Percentiles rank a stretch among this genome's conserved stretches.
Conservation (phyloP, 1,284 basidiomycete genomes). For the Heliocybe sulcata region DNA sequence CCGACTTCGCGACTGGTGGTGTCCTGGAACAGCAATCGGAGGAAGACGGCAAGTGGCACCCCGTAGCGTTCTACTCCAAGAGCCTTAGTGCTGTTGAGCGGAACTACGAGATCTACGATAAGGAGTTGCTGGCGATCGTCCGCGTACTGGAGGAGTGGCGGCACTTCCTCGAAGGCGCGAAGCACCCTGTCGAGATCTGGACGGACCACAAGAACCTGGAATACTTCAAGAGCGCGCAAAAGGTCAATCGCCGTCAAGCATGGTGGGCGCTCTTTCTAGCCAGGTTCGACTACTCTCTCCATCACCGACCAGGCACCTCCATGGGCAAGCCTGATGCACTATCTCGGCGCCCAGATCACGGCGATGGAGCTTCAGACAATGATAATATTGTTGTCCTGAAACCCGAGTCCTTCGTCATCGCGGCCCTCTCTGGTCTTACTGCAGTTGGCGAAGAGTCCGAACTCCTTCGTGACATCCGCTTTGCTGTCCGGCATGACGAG, state of each 20-base stretch:
- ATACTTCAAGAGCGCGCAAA: slow-evolving; percentile 27
- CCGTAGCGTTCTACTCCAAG: slow-evolving; percentile 21
- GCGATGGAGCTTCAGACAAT: slow-evolving; percentile 21
- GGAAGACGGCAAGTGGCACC: slow-evolving; percentile 11
- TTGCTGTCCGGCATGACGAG: too few relatives aligned
- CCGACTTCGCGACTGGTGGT: slow-evolving; percentile 11
- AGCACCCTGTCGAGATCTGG: slow-evolving; percentile 19
- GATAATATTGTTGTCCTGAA: slow-evolving; percentile 17
- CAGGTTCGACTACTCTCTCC: slow-evolving; percentile 27
- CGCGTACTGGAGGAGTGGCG: slow-evolving; percentile 28
- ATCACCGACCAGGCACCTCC: slow-evolving; percentile 27
- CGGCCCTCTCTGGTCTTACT: slow-evolving; percentile 11
- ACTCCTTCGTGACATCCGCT: too few relatives aligned
- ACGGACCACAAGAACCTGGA: slow-evolving; percentile 38
- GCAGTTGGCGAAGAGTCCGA: too few relatives aligned
- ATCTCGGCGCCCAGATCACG: slow-evolving; percentile 28
- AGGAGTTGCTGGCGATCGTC: slow-evolving; percentile 32
- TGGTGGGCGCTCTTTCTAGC: slow-evolving; percentile 29
- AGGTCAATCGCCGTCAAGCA: slow-evolving; percentile 30
- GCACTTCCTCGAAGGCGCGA: slow-evolving; percentile 25
- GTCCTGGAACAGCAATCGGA: slow-evolving; percentile 12
- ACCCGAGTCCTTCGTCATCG: not conserved
- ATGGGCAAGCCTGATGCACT: slow-evolving; percentile 30
- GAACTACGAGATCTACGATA: slow-evolving; percentile 27
- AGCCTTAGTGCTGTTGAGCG: slow-evolving; percentile 17